Evolutionary conservation across 441 rosid species (phyloP).

Genomic region (Kokia cookei): DNA sequence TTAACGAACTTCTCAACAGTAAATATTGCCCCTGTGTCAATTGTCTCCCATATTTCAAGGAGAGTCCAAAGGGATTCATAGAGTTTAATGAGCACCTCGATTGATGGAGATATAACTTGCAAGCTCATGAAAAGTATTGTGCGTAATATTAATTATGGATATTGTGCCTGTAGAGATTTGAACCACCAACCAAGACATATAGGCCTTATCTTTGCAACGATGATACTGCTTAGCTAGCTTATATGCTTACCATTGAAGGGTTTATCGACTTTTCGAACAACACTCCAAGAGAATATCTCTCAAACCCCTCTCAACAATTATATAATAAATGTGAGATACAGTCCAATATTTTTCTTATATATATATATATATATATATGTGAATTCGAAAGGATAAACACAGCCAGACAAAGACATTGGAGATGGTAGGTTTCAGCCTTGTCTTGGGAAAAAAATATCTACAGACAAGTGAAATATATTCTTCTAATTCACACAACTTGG

Average conservation of each 20-base stretch:
- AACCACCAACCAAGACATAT: too few species aligned
- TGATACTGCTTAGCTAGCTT: too few species aligned
- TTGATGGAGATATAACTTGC: accelerated
- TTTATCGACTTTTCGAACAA: too few species aligned
- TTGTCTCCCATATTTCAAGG: accelerated
- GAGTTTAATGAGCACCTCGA: accelerated
- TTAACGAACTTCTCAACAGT: too few species aligned
- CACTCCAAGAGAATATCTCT: too few species aligned
- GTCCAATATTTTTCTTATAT: too few species aligned
- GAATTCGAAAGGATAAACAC: background rate
- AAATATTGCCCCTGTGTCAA: accelerated
- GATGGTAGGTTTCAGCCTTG: background rate
- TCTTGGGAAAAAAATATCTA: background rate
- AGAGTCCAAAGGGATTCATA: accelerated
- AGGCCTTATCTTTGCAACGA: too few species aligned
- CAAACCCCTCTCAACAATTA: too few species aligned
- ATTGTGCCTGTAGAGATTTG: too few species aligned
- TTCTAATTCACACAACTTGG: background rate
- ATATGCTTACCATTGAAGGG: too few species aligned
- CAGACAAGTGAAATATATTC: constrained; percentile 2
- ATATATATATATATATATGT: background rate
- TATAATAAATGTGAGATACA: too few species aligned
- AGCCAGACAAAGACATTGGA: background rate
- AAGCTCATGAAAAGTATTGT: accelerated
- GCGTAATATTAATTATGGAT: too few species aligned